Evolutionary conservation across 495 filamentous ascomycete genomes (phyloP).

Genomic region (Penicillium mononematosum): DNA sequence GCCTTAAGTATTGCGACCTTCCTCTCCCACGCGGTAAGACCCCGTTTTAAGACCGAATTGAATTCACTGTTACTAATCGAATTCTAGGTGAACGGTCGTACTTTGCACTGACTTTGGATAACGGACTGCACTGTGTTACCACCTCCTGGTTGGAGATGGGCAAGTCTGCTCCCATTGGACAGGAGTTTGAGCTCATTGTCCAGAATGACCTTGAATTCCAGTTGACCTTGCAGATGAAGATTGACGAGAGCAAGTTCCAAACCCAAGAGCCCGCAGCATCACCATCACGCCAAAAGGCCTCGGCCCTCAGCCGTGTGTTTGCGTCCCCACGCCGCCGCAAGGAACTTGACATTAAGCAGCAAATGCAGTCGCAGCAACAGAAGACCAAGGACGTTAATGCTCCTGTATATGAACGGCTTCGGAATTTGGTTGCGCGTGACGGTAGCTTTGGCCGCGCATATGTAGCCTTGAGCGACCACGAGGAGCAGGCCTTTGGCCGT

Average conservation of each 20-base stretch:
- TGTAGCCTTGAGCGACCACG: conserved; percentile 88
- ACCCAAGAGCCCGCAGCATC: conserved; percentile 49
- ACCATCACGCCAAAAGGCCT: conserved; percentile 68
- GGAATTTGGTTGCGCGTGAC: conserved; percentile 80
- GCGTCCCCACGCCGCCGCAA: conserved; percentile 93
- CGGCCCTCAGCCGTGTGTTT: conserved; percentile 87
- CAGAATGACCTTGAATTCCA: conserved; percentile 97
- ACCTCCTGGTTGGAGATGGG: conserved; percentile 94
- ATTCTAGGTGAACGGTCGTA: conserved; percentile 75
- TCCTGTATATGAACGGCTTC: conserved; percentile 75
- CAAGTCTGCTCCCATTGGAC: conserved; percentile 89
- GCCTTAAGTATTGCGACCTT: conserved; percentile 90
- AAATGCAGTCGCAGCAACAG: conserved; percentile 70
- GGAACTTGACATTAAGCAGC: conserved; percentile 79
- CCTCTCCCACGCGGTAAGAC: conserved; percentile 83
- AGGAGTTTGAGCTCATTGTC: conserved; percentile 97
- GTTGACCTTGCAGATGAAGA: conserved; percentile 90
- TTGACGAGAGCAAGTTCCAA: conserved; percentile 66
- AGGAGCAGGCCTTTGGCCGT: conserved; percentile 78
- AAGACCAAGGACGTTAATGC: conserved; percentile 68
- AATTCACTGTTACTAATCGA: conserved; percentile 27
- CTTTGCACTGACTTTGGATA: conserved; percentile 94
- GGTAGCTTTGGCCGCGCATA: conserved; percentile 93
- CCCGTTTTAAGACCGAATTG: conserved; percentile 7
- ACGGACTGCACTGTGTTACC: conserved; percentile 95